These are phyloP conservation scores for Pleurotus cornucopiae DNA, from an alignment of 768 basidiomycete genomes.

Conservation along the genomic window DNA sequence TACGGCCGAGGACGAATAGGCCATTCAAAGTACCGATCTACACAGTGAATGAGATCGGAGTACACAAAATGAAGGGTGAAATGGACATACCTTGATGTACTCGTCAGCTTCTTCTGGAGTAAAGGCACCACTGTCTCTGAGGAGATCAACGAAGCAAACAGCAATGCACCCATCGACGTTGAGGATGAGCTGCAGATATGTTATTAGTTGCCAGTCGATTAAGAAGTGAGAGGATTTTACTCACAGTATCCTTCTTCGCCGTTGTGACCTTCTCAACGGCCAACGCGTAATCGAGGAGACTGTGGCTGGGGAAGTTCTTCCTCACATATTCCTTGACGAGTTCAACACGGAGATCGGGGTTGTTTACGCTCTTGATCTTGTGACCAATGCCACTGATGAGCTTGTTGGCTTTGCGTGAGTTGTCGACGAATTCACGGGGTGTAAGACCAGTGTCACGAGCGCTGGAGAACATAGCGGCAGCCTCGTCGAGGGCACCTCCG, in stretches of 20 bases:
- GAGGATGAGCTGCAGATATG: conserved; percentile 64
- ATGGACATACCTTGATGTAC: conserved; percentile 73
- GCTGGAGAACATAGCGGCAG: conserved; percentile 91
- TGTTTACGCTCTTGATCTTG: conserved; percentile 99
- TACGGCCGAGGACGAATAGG: conserved; percentile 94
- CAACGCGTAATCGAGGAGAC: conserved; percentile 89
- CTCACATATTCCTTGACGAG: conserved; percentile 93
- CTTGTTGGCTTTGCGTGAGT: conserved; percentile 89
- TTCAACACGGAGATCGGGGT: conserved; percentile 90
- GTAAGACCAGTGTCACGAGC: conserved; percentile 90
- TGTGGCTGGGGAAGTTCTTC: conserved; percentile 96
- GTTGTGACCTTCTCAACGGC: conserved; percentile 98
- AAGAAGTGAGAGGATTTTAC: conserved; percentile 16
- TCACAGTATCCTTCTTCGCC: conserved; percentile 91
- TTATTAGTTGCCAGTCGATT: not conserved
- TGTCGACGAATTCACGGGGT: conserved; percentile 97
- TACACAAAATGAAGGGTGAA: not conserved
- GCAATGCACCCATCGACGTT: conserved; percentile 97
- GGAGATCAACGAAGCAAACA: conserved; percentile 93
- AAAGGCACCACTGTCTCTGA: conserved; percentile 91
- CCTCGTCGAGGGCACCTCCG: conserved; percentile 98
- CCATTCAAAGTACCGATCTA: conserved; percentile 91
- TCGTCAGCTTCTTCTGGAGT: conserved; percentile 94
- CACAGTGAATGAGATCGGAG: conserved; percentile 2
- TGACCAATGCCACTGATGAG: conserved; percentile 98